These are phyloP conservation scores for Skeletonema tropicum DNA, from an alignment of 108 stramenopile genomes.

Conservation along the genomic window DNA sequence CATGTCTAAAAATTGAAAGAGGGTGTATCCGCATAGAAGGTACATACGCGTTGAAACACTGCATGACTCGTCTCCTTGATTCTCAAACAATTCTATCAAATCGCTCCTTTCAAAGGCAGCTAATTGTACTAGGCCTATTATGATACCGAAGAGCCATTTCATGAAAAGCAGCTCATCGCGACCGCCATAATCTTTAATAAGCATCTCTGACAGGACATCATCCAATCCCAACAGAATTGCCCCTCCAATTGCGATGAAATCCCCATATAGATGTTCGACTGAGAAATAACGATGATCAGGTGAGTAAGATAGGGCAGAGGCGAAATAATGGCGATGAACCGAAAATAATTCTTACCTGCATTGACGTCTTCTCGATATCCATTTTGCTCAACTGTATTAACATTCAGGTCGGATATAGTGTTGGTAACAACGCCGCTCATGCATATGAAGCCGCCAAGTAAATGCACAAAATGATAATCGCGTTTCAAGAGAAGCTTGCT, in stretches of 20 bases:
- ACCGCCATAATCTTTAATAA: conserved; percentile 54
- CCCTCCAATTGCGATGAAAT: conserved; percentile 84
- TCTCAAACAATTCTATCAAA: conserved; percentile 35
- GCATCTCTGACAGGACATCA: conserved; percentile 84
- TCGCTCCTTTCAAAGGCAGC: conserved; percentile 68
- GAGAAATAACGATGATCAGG: conserved; percentile 20
- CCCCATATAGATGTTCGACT: conserved; percentile 77
- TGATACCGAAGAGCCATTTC: conserved; percentile 80
- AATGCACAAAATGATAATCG: conserved; percentile 71
- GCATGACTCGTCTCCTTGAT: conserved; percentile 2
- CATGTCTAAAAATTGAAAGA: conserved; percentile 1
- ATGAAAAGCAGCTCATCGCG: conserved; percentile 83
- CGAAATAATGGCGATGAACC: not conserved
- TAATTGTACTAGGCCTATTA: conserved; percentile 75
- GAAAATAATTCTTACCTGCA: not conserved
- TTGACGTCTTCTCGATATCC: not conserved
- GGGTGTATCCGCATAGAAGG: not conserved
- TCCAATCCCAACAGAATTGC: conserved; percentile 88
- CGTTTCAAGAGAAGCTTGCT: conserved; percentile 68
- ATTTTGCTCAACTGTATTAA: not conserved
- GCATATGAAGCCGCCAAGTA: conserved; percentile 84
- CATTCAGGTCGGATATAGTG: conserved; percentile 77
- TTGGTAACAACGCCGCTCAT: conserved; percentile 82
- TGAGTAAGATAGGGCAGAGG: not conserved
- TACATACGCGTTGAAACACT: not conserved